Evolutionary conservation across 2,329 filamentous ascomycete species (phyloP), one percentile per base, ranked within the genome.

Genomic region (Epichloe sibirici): DNA sequence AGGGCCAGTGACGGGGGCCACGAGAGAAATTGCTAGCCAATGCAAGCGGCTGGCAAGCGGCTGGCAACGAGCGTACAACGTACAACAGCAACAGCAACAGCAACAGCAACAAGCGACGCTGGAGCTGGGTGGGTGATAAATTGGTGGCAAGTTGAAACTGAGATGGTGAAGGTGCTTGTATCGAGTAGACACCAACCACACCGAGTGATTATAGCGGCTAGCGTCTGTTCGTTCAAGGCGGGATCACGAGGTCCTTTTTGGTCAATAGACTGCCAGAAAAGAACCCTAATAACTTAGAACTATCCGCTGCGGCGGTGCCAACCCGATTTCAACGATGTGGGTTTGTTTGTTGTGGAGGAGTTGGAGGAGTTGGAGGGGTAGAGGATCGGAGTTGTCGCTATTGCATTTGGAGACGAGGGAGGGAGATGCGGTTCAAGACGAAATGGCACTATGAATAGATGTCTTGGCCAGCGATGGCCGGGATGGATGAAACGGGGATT

Each of bases 1-100:
- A 65, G 65, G 65, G 63, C 61, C 63, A 55, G 57, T 46, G 52
- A 58, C 57, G 45, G 45, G 55, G 57, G 55, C 28, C 37, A 51
- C 25, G 55, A 48, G 39, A 54, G 46, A 56, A 51, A 49, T 52
- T 54, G 52, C 56, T 58, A 59, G 57, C 62, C 64, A 66, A 65
- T 65, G 57, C 63, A 60, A 59, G 54, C 51, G 45, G 51, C 45
- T 49, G 38, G 48, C 48, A 44, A 42, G 54, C 51, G 48, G 51
- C 45, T 49, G 38, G 48, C 48, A 44, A 42, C 28, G 43, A 53
- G 51, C 53, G 53, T 48, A 58, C 53, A 45, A 44, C 23, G 3
- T 23, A 23, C 23, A 23, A 23, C 23, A 23, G 23, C 23, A 23
- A 23, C 23, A 23, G 17, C 17, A 21, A 21, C 17, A 21, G 17